Evolutionary conservation across 257 asterid species (phyloP).

Genomic region (Thymus quinquecostatus): DNA sequence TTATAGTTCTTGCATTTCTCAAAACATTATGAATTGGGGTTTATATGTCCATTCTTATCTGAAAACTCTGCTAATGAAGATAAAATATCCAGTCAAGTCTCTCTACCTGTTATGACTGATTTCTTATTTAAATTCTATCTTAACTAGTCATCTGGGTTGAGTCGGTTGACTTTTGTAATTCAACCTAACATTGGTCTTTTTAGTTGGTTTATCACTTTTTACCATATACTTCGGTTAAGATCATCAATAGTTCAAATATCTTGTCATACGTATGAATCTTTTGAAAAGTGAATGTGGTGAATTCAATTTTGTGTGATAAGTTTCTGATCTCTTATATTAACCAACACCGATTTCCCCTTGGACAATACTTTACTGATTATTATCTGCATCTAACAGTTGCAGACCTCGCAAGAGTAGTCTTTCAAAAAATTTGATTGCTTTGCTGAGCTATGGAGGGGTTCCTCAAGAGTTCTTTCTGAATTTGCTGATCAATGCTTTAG

Average conservation of each 20-base stretch:
- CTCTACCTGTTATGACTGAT: not conserved
- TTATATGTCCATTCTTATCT: not conserved
- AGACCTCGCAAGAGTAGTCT: conserved; percentile 58
- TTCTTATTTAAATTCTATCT: not conserved
- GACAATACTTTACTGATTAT: conserved; percentile 28
- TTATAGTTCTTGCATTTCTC: not conserved
- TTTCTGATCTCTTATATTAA: not conserved
- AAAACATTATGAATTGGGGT: not conserved
- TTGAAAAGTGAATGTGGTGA: conserved; percentile 1
- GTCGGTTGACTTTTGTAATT: not conserved
- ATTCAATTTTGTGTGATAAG: conserved; percentile 13
- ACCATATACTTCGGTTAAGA: conserved; percentile 5
- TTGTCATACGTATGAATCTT: not conserved
- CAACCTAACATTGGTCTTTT: not conserved
- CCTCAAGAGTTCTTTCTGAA: conserved; percentile 60
- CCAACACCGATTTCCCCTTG: conserved; percentile 11
- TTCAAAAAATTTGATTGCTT: conserved; percentile 72
- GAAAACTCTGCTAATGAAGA: not conserved
- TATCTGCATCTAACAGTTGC: conserved; percentile 51
- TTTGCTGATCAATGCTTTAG: conserved; percentile 50
- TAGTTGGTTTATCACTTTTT: not conserved
- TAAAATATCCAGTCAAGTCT: conserved; percentile 1
- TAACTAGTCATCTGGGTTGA: too few relatives aligned
- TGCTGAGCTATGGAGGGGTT: conserved; percentile 77
- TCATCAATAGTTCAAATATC: not conserved